A percentile compares a stretch with the other conserved stretches of the same genome.
Conservation (phyloP, 2,329 filamentous ascomycete species). For the Whalleya microplaca region DNA sequence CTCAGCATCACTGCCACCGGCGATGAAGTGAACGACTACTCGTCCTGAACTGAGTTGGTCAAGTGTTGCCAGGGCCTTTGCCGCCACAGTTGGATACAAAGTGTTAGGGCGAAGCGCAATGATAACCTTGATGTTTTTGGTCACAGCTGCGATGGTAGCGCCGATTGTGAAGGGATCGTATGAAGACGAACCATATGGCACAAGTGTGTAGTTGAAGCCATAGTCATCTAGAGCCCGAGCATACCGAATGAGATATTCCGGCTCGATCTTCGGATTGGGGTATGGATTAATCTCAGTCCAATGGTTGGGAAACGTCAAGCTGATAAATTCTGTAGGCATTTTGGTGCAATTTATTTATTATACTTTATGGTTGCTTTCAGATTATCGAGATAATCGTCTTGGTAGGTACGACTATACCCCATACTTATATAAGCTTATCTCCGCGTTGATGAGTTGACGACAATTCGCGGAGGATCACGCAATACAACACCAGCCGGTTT, state of each 20-base stretch:
- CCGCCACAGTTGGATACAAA: slow-evolving; percentile 64
- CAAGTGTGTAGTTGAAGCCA: slow-evolving; percentile 63
- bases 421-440: slow-evolving; percentile 1
- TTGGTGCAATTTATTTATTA: slow-evolving; percentile 20
- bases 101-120: slow-evolving; percentile 66
- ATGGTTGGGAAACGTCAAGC: slow-evolving; percentile 58
- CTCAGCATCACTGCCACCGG: slow-evolving; percentile 62
- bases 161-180: slow-evolving; percentile 63
- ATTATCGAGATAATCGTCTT: slow-evolving; percentile 1
- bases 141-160: slow-evolving; percentile 59
- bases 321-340: slow-evolving; percentile 61
- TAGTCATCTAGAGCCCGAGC: slow-evolving; percentile 62
- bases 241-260: slow-evolving; percentile 60
- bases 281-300: slow-evolving; percentile 60
- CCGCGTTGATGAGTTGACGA: slow-evolving; percentile 16
- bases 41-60: slow-evolving; percentile 62
- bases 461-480: slow-evolving; percentile 26
- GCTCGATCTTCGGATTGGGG: slow-evolving; percentile 55
- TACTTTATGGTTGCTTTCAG: neutral
- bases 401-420: slow-evolving; percentile 11
- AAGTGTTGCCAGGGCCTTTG: slow-evolving; percentile 63
- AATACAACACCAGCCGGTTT: slow-evolving; percentile 24
- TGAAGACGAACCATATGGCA: slow-evolving; percentile 59
- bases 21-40: slow-evolving; percentile 66
- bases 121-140: slow-evolving; percentile 63